These are phyloP conservation scores for Endocalyx cinctus DNA, from an alignment of 2,329 filamentous ascomycete genomes.

Conservation along the genomic window DNA sequence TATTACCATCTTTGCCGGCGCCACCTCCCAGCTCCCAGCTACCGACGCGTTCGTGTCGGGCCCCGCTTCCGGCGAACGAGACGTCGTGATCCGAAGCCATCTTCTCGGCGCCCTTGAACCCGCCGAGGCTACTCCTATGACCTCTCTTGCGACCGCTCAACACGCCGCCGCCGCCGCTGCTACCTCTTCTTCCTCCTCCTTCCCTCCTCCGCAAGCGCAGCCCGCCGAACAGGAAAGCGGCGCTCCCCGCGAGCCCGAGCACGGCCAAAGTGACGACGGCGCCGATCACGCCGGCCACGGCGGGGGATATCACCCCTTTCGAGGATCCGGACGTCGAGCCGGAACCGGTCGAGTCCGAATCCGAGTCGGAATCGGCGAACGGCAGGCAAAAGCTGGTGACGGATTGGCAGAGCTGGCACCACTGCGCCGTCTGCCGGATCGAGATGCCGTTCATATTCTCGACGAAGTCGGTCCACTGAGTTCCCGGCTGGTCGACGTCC, in stretches of 20 bases:
- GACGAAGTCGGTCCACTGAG: slow-evolving; percentile 37
- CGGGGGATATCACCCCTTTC: slow-evolving; percentile 27
- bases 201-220: slow-evolving; percentile 22
- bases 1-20: too few species aligned
- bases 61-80: slow-evolving; percentile 32
- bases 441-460: slow-evolving; percentile 31
- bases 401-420: slow-evolving; percentile 41
- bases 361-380: slow-evolving; percentile 6
- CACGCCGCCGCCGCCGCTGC: too few species aligned
- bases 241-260: slow-evolving; percentile 14
- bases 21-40: slow-evolving; percentile 43
- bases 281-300: slow-evolving; percentile 43
- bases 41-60: slow-evolving; percentile 40
- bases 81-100: slow-evolving; percentile 40
- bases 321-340: neutral
- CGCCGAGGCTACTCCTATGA: slow-evolving; percentile 22
- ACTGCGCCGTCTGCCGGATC: slow-evolving; percentile 28
- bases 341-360: neutral
- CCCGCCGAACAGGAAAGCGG: slow-evolving; percentile 26
- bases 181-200: neutral
- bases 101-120: slow-evolving; percentile 43
- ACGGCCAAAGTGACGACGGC: slow-evolving; percentile 35
- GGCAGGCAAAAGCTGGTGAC: slow-evolving; percentile 34
- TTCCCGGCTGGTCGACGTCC: slow-evolving; percentile 24
- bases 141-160: slow-evolving; percentile 6